phyloP scores from a whole-genome alignment of 2,329 filamentous ascomycete genomes.

The Ascochyta clinopodiicola region DNA sequence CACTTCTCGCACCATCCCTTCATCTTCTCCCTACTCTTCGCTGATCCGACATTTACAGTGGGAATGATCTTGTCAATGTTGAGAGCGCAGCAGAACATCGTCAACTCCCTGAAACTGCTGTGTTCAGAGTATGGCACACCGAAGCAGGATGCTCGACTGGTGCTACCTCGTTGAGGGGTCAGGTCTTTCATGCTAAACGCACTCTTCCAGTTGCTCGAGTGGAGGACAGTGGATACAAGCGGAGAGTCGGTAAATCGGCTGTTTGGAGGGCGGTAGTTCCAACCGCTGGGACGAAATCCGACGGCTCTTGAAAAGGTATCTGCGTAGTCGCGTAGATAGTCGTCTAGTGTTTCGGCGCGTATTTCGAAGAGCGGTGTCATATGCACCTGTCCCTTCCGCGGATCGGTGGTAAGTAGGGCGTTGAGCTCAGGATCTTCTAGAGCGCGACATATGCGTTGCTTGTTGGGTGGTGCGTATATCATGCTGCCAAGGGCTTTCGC shows the following conservation, averaged over 20 bases:
- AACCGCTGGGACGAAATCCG: conserved; percentile 90
- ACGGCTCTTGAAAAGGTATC: conserved; percentile 85
- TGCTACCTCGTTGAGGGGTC: conserved; percentile 81
- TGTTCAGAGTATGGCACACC: conserved; percentile 97
- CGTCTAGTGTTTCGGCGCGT: conserved; percentile 84
- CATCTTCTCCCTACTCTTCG: conserved; percentile 69
- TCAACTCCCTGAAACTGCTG: conserved; percentile 90
- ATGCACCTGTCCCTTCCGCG: conserved; percentile 88
- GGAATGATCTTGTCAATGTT: conserved; percentile 89
- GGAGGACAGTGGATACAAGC: conserved; percentile 68
- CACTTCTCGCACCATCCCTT: conserved; percentile 70
- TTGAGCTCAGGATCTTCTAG: conserved; percentile 85
- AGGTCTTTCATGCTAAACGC: conserved; percentile 76
- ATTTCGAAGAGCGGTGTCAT: conserved; percentile 98
- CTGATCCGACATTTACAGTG: conserved; percentile 83
- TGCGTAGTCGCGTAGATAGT: conserved; percentile 82
- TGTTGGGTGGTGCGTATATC: conserved; percentile 84
- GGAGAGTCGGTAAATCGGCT: conserved; percentile 68
- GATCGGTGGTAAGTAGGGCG: conserved; percentile 77
- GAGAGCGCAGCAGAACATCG: conserved; percentile 88
- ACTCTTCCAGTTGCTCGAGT: conserved; percentile 75
- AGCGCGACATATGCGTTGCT: conserved; percentile 83
- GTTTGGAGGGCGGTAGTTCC: conserved; percentile 83
- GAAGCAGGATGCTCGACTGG: conserved; percentile 82
- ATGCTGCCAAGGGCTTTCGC: conserved; percentile 84